These are phyloP conservation scores for Zymoseptoria passerinii DNA, from an alignment of 2,329 filamentous ascomycete genomes.

Conservation along the genomic window DNA sequence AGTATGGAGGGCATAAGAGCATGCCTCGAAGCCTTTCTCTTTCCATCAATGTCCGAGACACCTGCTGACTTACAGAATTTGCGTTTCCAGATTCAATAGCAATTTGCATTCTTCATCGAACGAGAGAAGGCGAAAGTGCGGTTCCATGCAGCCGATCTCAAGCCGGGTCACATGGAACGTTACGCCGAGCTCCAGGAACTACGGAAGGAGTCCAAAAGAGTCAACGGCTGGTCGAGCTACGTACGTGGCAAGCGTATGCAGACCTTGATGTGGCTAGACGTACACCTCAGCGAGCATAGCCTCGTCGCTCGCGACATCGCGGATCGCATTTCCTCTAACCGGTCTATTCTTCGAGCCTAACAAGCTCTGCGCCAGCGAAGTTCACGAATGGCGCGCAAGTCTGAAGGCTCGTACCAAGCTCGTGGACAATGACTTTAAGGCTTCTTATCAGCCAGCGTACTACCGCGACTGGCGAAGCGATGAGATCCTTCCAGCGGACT, in stretches of 20 bases:
- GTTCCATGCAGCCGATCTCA: slow-evolving; percentile 40
- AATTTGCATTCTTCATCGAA: slow-evolving; percentile 5
- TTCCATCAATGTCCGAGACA: too few relatives aligned
- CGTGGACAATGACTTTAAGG: slow-evolving; percentile 35
- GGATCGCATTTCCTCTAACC: slow-evolving; percentile 32
- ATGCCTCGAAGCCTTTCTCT: background rate
- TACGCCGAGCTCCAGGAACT: slow-evolving; percentile 34
- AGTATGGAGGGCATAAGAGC: background rate
- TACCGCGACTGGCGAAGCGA: slow-evolving; percentile 33
- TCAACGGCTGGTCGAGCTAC: too few relatives aligned
- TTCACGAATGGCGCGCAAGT: background rate
- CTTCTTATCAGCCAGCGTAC: slow-evolving; percentile 30
- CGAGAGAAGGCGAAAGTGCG: slow-evolving; percentile 28
- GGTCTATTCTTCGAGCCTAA: slow-evolving; percentile 31
- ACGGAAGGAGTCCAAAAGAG: slow-evolving; percentile 14
- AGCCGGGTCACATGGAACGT: slow-evolving; percentile 32
- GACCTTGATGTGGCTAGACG: slow-evolving; percentile 18
- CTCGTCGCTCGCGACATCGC: slow-evolving; percentile 34
- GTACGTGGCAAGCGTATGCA: slow-evolving; percentile 1
- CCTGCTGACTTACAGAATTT: too few relatives aligned
- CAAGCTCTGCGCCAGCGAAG: slow-evolving; percentile 5
- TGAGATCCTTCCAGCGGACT: slow-evolving; percentile 30
- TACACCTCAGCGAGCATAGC: slow-evolving; percentile 27
- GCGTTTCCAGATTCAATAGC: background rate
- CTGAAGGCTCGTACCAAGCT: slow-evolving; percentile 17